Evolutionary conservation across 2,329 filamentous ascomycete species (phyloP), one percentile per base, ranked within the genome.

Genomic region (Amylocarpus encephaloides): DNA sequence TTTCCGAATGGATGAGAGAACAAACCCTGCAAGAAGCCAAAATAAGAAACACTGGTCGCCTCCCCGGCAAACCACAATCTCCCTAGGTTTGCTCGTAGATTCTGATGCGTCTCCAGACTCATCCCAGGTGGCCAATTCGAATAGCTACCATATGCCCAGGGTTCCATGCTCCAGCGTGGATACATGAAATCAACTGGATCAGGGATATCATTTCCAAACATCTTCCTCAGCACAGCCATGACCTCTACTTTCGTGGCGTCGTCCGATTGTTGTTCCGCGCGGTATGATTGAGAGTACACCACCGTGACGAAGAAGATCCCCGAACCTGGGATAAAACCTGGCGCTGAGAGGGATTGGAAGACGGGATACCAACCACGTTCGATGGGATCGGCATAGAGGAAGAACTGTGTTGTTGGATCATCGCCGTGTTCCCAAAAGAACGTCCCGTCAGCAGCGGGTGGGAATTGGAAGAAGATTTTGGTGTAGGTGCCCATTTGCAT

Each of bases 401-500:
- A 60, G 50, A 59, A 80, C 49, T 80, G 73, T 1, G 72, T 76
- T 36, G 73, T 67, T 0, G 67, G 61, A 58, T 75, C 73, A 40
- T 74, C 68, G n/a, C 46, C 46, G 0, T 67, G 61, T 59, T 75
- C 73, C 84, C 83, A 87, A 66, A 87, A 88, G 0, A 79, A 77
- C 48, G 81, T 70, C 52, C 81, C 71, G 1, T 46, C 33, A 3
- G 38, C 15, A 12, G 36, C 26, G 15, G 49, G 51, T 3, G 58
- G 58, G 66, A 86, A 87, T 54, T 86, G 83, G 52, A 84, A 68
- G 67, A 87, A 87, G 53, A 87, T 78, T 63, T 88, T 88, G 46
- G 82, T 87, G 67, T 86, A 88, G 0, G 82, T 86, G 6, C 79
- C 83, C 78, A 87, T 86, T 53, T 73, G 70, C 63, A 86, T 85